These are phyloP conservation scores for Hymenoscyphus infarciens DNA, from an alignment of 2,329 filamentous ascomycete genomes.

Conservation along the genomic window DNA sequence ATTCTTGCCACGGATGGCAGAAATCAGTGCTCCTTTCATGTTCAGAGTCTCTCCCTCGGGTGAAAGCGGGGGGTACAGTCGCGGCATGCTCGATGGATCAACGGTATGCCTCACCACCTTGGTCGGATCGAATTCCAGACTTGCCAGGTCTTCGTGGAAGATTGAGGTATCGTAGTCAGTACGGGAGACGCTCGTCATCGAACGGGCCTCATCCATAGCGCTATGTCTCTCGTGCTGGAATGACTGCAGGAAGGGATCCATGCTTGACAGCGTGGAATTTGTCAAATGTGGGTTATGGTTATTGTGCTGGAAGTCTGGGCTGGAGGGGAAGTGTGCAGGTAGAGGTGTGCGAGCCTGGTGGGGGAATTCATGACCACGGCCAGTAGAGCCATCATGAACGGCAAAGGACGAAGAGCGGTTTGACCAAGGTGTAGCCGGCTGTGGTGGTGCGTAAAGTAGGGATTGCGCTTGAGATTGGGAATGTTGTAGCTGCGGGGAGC, in stretches of 20 bases:
- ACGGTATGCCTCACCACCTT: constrained; percentile 49
- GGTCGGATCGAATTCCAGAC: constrained; percentile 40
- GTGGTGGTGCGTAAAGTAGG: constrained; percentile 7
- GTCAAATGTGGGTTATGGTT: too few relatives aligned
- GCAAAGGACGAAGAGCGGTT: constrained; percentile 18
- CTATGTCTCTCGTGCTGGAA: constrained; percentile 7
- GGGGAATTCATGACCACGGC: constrained; percentile 6
- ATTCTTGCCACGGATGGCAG: constrained; percentile 54
- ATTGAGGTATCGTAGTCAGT: constrained; percentile 29
- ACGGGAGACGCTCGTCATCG: constrained; percentile 32
- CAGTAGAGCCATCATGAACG: constrained; percentile 12
- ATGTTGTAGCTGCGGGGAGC: not conserved
- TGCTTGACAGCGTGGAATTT: too few relatives aligned
- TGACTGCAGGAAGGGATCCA: too few relatives aligned
- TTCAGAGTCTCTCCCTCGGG: constrained; percentile 42
- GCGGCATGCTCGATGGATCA: constrained; percentile 49
- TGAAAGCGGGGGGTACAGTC: constrained; percentile 47
- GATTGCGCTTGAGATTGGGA: too few relatives aligned
- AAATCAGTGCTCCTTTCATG: constrained; percentile 47
- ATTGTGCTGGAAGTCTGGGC: too few relatives aligned
- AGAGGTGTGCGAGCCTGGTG: too few relatives aligned
- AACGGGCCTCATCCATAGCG: constrained; percentile 30
- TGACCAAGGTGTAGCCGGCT: constrained; percentile 17
- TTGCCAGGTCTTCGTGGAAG: constrained; percentile 37
- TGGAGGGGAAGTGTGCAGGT: too few relatives aligned